Evolutionary conservation across 345 rosid genomes (phyloP).

Genomic region (Euphorbia pulcherrima): DNA sequence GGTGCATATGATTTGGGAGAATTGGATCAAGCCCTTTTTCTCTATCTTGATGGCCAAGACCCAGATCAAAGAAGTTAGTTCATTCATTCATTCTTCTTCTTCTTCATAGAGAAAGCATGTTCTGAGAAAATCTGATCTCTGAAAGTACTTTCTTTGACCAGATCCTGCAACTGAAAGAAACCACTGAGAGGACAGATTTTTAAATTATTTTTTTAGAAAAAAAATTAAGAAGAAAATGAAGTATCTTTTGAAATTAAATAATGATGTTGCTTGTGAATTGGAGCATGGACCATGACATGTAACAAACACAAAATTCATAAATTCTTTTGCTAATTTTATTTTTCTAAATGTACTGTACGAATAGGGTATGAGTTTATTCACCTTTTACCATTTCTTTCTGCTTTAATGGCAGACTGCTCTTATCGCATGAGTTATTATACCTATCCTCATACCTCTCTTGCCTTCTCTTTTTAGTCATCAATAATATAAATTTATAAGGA

Average conservation of each 20-base stretch:
- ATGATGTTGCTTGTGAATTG: conserved; percentile 16
- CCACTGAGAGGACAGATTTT: conserved; percentile 17
- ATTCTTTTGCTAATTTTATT: conserved; percentile 14
- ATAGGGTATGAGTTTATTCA: conserved; percentile 21
- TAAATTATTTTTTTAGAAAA: not conserved
- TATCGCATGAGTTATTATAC: conserved; percentile 30
- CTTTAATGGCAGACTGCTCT: conserved; percentile 18
- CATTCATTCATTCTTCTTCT: conserved; percentile 9
- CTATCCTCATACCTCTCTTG: conserved; percentile 23
- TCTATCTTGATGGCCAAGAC: conserved; percentile 89
- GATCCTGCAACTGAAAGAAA: conserved; percentile 42
- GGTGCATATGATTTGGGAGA: conserved; percentile 74
- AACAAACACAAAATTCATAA: conserved; percentile 22
- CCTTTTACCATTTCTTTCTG: conserved; percentile 19
- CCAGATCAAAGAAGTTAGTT: conserved; percentile 69
- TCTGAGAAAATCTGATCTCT: conserved; percentile 31
- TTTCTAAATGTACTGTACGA: conserved; percentile 18
- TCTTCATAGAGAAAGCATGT: conserved; percentile 57
- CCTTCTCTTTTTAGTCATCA: not conserved
- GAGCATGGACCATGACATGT: conserved; percentile 27
- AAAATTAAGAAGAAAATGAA: not conserved
- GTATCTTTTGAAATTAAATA: conserved; percentile 8
- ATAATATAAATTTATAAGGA: no score
- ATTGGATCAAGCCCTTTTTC: conserved; percentile 89
- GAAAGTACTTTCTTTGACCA: conserved; percentile 68